phyloP scores from a whole-genome alignment of 2,329 filamentous ascomycete genomes.

The Neopestalotiopsis clavispora region DNA sequence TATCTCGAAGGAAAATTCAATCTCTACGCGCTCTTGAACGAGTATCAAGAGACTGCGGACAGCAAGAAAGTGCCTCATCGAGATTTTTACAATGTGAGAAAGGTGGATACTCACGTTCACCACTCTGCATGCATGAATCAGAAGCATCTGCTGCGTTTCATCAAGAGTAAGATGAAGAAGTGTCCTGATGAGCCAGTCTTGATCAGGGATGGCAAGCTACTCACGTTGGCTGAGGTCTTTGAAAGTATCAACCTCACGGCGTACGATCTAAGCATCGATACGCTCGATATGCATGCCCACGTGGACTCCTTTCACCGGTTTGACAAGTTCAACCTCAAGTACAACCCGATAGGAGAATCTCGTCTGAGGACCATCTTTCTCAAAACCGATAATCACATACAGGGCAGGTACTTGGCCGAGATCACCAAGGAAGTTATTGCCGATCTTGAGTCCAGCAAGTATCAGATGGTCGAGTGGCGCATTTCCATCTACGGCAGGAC shows the following conservation, averaged over 20 bases:
- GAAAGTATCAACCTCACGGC: conserved; percentile 96
- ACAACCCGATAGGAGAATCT: conserved; percentile 96
- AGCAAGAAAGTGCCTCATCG: conserved; percentile 97
- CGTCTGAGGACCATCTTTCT: conserved; percentile 96
- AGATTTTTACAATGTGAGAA: conserved; percentile 98
- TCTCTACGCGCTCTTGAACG: conserved; percentile 89
- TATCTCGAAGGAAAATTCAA: conserved; percentile 98
- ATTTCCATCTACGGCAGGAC: conserved; percentile 96
- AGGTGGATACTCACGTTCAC: conserved; percentile 98
- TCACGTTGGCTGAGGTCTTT: conserved; percentile 93
- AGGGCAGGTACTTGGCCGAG: conserved; percentile 93
- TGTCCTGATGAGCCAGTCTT: conserved; percentile 92
- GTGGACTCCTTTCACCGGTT: conserved; percentile 98
- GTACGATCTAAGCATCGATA: conserved; percentile 97
- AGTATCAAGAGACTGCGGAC: conserved; percentile 97
- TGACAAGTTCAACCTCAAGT: conserved; percentile 99
- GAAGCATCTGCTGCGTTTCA: conserved; percentile 96
- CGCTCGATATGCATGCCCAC: conserved; percentile 98
- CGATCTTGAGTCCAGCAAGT: conserved; percentile 97
- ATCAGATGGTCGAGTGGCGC: conserved; percentile 99
- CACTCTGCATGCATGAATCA: conserved; percentile 99
- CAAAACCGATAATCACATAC: conserved; percentile 97
- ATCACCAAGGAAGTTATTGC: conserved; percentile 98
- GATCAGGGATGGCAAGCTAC: conserved; percentile 86
- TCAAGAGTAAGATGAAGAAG: conserved; percentile 99